Evolutionary conservation across 2,329 filamentous ascomycete genomes (phyloP).

Genomic region (Chaetomium olivaceum): DNA sequence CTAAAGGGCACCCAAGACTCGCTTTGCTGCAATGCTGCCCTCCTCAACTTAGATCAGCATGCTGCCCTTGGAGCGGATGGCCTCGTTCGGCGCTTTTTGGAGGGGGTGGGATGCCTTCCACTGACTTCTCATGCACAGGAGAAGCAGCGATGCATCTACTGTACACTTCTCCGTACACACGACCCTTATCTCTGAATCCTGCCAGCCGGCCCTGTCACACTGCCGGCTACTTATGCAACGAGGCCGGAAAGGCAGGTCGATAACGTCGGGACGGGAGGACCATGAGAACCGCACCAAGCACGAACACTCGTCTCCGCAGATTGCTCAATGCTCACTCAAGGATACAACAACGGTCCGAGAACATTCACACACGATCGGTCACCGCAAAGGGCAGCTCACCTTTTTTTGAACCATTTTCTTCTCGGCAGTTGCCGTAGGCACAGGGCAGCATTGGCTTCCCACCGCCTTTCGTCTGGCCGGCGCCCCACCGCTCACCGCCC

Average conservation of each 20-base stretch:
- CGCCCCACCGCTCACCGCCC: slow-evolving; percentile 9
- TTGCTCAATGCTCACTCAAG: background rate
- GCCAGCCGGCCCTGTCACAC: background rate
- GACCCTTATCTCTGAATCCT: background rate
- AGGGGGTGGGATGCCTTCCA: background rate
- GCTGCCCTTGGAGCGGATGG: background rate
- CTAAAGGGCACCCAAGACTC: background rate
- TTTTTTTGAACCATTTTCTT: background rate
- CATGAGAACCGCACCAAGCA: background rate
- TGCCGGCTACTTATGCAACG: background rate
- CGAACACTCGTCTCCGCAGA: background rate
- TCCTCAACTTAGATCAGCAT: background rate
- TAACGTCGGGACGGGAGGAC: background rate
- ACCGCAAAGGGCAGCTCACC: background rate
- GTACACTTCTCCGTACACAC: background rate
- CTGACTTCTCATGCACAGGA: background rate
- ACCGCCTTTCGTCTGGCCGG: slow-evolving; percentile 10
- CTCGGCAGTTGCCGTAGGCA: background rate
- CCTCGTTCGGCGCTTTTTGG: background rate
- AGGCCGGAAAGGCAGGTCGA: background rate
- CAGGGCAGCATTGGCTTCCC: slow-evolving; percentile 3
- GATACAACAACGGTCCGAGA: background rate
- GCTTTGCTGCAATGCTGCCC: background rate
- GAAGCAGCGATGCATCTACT: background rate
- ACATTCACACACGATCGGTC: background rate